Conservation (phyloP, 306 rosid species). For the Gastrolobium bilobum region DNA sequence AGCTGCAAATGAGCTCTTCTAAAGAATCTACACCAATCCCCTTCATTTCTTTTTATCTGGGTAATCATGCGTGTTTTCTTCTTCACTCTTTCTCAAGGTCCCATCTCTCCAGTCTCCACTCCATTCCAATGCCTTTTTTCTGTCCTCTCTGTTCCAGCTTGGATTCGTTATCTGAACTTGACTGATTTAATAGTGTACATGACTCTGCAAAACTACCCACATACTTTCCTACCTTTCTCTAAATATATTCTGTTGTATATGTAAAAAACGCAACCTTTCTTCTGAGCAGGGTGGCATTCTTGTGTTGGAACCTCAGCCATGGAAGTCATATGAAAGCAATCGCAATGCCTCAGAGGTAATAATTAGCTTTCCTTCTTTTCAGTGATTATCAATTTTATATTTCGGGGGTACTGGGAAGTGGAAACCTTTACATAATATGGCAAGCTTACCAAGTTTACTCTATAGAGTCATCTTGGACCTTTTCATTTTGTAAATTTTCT, state of each 20-base stretch:
- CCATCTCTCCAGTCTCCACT: slow-evolving; percentile 12
- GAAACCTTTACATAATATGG: slow-evolving; percentile 28
- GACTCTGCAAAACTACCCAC: slow-evolving; percentile 8
- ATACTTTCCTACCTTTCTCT: slow-evolving; percentile 20
- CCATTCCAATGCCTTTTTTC: not conserved
- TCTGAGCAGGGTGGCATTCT: slow-evolving; percentile 84
- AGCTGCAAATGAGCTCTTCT: slow-evolving; percentile 29
- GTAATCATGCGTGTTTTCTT: slow-evolving; percentile 20
- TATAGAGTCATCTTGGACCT: not conserved
- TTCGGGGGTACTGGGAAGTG: slow-evolving; percentile 28
- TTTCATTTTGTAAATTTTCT: slow-evolving; percentile 4
- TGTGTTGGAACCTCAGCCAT: slow-evolving; percentile 98
- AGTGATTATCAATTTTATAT: slow-evolving; percentile 15
- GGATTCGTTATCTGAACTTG: slow-evolving; percentile 31
- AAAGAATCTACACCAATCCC: not conserved
- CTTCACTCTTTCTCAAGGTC: slow-evolving; percentile 7
- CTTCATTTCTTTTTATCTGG: slow-evolving; percentile 26
- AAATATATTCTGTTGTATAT: slow-evolving; percentile 13
- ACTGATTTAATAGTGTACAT: slow-evolving; percentile 21
- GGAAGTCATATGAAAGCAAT: slow-evolving; percentile 81
- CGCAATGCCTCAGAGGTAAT: slow-evolving; percentile 58
- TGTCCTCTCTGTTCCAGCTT: slow-evolving; percentile 32
- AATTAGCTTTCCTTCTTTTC: slow-evolving; percentile 12
- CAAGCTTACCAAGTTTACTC: not conserved
- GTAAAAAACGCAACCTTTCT: slow-evolving; percentile 23